Conservation (phyloP, 805 yeast genomes). For the Cyberlindnera maritima region DNA sequence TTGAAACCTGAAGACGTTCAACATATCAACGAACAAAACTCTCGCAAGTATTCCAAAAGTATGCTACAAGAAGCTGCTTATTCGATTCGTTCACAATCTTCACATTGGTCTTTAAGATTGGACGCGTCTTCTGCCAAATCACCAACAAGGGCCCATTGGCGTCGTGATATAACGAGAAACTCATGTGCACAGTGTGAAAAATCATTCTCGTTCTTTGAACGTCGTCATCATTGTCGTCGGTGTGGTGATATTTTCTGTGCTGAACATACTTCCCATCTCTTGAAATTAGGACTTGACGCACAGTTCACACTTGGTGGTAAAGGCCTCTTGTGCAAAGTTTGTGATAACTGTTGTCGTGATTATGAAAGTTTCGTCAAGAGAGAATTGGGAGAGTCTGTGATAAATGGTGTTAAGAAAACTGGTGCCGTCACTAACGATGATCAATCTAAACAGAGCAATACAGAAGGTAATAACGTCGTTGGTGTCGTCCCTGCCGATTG, state of each 20-base stretch:
- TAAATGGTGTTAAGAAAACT: background rate
- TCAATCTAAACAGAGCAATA: slow-evolving; percentile 6
- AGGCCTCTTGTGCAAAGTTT: slow-evolving; percentile 67
- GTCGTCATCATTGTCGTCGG: slow-evolving; percentile 81
- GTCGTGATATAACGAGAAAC: slow-evolving; percentile 62
- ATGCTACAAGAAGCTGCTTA: slow-evolving; percentile 25
- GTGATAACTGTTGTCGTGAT: slow-evolving; percentile 62
- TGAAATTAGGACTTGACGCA: slow-evolving; percentile 56
- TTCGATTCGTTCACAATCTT: slow-evolving; percentile 27
- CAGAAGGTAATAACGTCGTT: slow-evolving; percentile 31
- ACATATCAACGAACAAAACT: slow-evolving; percentile 30
- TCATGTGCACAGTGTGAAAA: slow-evolving; percentile 69
- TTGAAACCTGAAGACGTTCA: slow-evolving; percentile 38
- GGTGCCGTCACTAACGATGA: background rate
- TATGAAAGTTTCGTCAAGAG: slow-evolving; percentile 48
- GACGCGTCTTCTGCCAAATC: slow-evolving; percentile 27
- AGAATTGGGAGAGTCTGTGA: slow-evolving; percentile 16
- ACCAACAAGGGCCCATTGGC: slow-evolving; percentile 62
- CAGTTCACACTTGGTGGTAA: slow-evolving; percentile 65
- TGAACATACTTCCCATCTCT: slow-evolving; percentile 57
- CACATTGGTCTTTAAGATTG: slow-evolving; percentile 27
- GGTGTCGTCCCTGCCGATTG: slow-evolving; percentile 69
- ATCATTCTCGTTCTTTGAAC: slow-evolving; percentile 71
- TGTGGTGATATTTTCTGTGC: slow-evolving; percentile 82
- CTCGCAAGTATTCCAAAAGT: slow-evolving; percentile 18